These are phyloP conservation scores for Talaromyces sp. DNA, from an alignment of 2,329 filamentous ascomycete genomes.

Conservation along the genomic window DNA sequence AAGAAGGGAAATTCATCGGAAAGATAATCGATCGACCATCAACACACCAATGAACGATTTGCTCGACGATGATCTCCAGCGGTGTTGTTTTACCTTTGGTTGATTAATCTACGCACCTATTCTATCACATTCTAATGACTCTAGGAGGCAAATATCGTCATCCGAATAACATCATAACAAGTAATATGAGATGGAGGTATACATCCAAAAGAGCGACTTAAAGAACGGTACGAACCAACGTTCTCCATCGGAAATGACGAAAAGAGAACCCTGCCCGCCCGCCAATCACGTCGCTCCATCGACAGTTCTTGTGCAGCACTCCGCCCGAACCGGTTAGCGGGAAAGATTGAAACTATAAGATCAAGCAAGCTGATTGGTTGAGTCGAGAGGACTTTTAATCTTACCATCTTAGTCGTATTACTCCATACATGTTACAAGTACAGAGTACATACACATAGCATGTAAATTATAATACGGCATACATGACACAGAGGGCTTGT, in stretches of 20 bases:
- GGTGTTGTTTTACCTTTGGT: not conserved
- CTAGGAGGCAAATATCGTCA: not conserved
- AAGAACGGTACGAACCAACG: conserved; percentile 1
- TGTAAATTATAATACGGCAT: not conserved
- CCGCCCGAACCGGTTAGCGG: not conserved
- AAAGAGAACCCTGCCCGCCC: not conserved
- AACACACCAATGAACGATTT: not conserved
- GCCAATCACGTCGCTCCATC: not conserved
- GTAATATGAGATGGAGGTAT: not conserved
- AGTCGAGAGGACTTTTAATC: not conserved
- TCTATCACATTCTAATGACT: not conserved
- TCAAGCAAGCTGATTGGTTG: not conserved
- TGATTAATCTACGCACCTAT: not conserved
- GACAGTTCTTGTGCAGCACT: not conserved
- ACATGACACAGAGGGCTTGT: not conserved
- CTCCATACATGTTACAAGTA: not conserved
- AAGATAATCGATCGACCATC: conserved; percentile 11
- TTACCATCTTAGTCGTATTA: not conserved
- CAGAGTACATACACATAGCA: too few relatives aligned
- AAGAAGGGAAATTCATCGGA: not conserved
- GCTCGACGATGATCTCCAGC: conserved; percentile 5
- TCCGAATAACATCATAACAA: not conserved
- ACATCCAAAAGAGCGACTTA: not conserved
- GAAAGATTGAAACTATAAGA: not conserved
- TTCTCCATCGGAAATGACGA: not conserved